These are phyloP conservation scores for Amaranthus hypochondriacus DNA, from an alignment of 148 eudicot species.

Conservation along the genomic window DNA sequence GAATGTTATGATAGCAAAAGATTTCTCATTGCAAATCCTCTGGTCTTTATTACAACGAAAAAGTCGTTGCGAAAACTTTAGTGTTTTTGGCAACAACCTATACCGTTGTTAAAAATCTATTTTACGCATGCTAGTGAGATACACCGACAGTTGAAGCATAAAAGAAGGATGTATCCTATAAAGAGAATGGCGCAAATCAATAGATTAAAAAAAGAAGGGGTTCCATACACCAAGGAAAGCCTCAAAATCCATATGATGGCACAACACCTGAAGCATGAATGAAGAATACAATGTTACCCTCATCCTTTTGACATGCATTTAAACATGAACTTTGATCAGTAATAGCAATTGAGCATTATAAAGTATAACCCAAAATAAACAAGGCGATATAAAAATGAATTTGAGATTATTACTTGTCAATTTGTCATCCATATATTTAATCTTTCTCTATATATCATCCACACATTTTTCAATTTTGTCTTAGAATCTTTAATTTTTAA, in stretches of 20 bases:
- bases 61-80: no score
- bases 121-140: conserved; percentile 94
- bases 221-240: neutral
- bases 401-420: neutral
- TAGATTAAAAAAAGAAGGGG: neutral
- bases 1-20: no score
- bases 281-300: conserved; percentile 83
- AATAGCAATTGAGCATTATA: neutral
- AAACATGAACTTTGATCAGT: conserved; percentile 19
- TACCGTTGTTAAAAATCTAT: conserved; percentile 82
- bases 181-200: conserved; percentile 8
- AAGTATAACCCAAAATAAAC: neutral
- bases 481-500: no score
- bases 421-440: no score
- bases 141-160: conserved; percentile 86
- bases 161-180: conserved; percentile 87
- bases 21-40: no score
- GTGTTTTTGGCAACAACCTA: no score
- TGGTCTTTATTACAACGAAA: no score
- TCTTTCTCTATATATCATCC: no score
- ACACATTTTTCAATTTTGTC: neutral
- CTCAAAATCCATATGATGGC: conserved; percentile 7
- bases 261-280: conserved; percentile 79
- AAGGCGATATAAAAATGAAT: neutral
- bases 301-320: conserved; percentile 84